phyloP scores from a whole-genome alignment of 805 yeast genomes.

The Wickerhamomyces strasburgensis region DNA sequence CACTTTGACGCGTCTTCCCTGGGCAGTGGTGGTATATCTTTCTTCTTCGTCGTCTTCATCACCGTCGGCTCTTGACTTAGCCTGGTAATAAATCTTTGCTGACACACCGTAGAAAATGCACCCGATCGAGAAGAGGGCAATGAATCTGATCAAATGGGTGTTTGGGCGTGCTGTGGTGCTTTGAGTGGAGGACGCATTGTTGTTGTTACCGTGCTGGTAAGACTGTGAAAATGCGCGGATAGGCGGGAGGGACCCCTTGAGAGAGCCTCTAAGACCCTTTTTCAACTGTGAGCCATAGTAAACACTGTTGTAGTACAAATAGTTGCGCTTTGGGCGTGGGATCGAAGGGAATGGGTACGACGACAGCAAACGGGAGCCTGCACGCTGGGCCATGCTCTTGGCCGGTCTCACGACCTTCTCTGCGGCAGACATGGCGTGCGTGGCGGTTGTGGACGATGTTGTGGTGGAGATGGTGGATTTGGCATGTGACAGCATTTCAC shows the following conservation, averaged over 20 bases:
- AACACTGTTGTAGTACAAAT: constrained; percentile 41
- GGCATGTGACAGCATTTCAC: no score
- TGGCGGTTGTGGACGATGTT: constrained; percentile 6
- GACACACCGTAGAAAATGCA: constrained; percentile 27
- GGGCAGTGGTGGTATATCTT: constrained; percentile 15
- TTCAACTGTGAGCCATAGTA: constrained; percentile 32
- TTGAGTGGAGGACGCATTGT: constrained; percentile 19
- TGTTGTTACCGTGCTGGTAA: constrained; percentile 16
- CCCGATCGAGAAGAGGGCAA: constrained; percentile 25
- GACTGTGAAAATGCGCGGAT: constrained; percentile 23
- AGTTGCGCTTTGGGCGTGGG: constrained; percentile 53
- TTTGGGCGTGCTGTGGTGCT: constrained; percentile 12
- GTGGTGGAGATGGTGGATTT: constrained; percentile 8
- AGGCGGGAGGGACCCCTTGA: constrained; percentile 25
- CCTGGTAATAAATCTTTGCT: constrained; percentile 23
- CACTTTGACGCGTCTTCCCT: constrained; percentile 21
- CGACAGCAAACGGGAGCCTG: constrained; percentile 18
- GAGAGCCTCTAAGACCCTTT: constrained; percentile 25
- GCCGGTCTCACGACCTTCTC: constrained; percentile 9
- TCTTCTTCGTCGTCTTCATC: constrained; percentile 22
- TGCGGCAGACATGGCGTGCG: constrained; percentile 4
- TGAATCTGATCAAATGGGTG: constrained; percentile 24
- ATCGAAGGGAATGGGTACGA: constrained; percentile 45
- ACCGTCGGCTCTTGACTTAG: constrained; percentile 20
- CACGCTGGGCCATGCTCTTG: neutral